Percentiles rank a stretch among this genome's conserved stretches.
Conservation (phyloP, 176 grass and related monocot species). For the Juncus effusus region DNA sequence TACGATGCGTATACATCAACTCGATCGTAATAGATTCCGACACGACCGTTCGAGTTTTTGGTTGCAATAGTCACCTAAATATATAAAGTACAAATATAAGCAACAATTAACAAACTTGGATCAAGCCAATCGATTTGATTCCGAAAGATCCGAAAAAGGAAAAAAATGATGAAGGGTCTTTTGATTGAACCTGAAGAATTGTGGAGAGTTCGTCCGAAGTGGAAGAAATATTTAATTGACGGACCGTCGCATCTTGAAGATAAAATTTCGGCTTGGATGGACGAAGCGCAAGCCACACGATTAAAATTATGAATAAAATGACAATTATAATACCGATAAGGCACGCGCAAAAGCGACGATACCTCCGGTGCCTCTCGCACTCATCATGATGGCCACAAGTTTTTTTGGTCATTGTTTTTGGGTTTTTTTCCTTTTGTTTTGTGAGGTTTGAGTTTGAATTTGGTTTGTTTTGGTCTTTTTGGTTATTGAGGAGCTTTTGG, state of each 20-base stretch:
- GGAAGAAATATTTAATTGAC: conserved; percentile 32
- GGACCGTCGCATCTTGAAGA: conserved; percentile 62
- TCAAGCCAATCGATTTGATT: neutral
- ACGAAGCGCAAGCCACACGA: conserved; percentile 62
- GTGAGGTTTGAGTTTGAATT: conserved; percentile 15
- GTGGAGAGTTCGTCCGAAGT: conserved; percentile 33
- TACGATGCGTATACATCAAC: conserved; percentile 65
- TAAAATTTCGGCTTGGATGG: conserved; percentile 75
- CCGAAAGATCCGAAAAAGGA: neutral
- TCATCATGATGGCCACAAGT: conserved; percentile 53
- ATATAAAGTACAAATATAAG: neutral
- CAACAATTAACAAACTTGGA: neutral
- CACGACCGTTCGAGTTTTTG: conserved; percentile 70
- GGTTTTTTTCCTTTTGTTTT: conserved; percentile 10
- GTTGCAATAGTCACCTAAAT: conserved; percentile 52
- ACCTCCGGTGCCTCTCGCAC: conserved; percentile 22
- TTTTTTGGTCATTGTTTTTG: conserved; percentile 35
- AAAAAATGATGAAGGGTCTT: neutral
- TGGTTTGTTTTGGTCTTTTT: neutral
- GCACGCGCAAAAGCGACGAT: neutral
- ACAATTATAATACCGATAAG: conserved; percentile 26
- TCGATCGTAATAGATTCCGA: conserved; percentile 79
- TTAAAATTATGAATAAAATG: conserved; percentile 42
- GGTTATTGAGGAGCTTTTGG: neutral
- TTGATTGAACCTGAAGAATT: conserved; percentile 29